These are phyloP conservation scores for Leishmania aethiopica DNA, from an alignment of 208 protist species.

Conservation along the genomic window DNA sequence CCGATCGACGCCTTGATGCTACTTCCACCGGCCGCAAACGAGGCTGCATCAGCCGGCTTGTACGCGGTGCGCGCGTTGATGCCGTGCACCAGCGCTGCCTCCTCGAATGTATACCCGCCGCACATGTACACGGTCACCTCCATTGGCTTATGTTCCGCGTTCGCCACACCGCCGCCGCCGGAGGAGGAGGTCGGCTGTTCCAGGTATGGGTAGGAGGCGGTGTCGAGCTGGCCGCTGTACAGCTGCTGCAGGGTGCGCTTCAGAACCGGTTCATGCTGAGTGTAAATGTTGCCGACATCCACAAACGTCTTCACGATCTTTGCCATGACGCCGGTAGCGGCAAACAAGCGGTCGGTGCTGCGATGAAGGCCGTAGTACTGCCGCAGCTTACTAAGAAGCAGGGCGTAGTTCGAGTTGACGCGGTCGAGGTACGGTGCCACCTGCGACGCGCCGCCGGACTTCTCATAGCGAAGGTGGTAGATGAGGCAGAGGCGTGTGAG, in stretches of 20 bases:
- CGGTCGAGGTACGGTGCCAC: conserved; percentile 46
- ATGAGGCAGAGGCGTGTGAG: conserved; percentile 80
- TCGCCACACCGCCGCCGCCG: conserved; percentile 21
- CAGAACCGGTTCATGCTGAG: conserved; percentile 95
- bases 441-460: conserved; percentile 30
- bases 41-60: conserved; percentile 43
- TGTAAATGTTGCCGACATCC: conserved; percentile 97
- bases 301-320: conserved; percentile 81
- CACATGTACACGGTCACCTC: conserved; percentile 87
- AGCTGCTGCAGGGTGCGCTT: conserved; percentile 82
- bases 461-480: conserved; percentile 85
- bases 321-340: conserved; percentile 84
- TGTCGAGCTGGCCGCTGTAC: conserved; percentile 60
- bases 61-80: conserved; percentile 75
- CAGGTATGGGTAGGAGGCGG: conserved; percentile 59
- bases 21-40: conserved; percentile 37
- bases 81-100: conserved; percentile 76
- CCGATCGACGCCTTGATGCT: conserved; percentile 51
- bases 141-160: conserved; percentile 49
- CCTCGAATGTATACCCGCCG: conserved; percentile 82
- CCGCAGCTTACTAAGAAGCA: conserved; percentile 57
- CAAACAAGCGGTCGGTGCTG: conserved; percentile 87
- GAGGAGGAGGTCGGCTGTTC: conserved; percentile 37
- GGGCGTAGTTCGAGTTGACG: conserved; percentile 37
- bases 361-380: conserved; percentile 63